Evolutionary conservation across 805 yeast genomes (phyloP).

Genomic region (Sungouiozyma intestinalis): DNA sequence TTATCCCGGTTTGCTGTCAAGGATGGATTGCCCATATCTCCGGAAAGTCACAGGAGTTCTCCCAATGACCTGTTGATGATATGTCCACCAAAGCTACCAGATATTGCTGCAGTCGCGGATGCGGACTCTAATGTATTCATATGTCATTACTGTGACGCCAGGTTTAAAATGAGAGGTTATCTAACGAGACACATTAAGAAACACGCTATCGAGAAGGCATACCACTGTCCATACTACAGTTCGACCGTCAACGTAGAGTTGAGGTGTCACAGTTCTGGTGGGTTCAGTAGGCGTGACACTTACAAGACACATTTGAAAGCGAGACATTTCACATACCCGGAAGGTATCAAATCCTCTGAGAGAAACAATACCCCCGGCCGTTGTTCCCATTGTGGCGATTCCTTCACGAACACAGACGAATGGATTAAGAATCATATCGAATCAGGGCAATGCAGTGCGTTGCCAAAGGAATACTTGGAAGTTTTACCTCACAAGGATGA

Average conservation of each 20-base stretch:
- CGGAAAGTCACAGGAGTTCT: constrained; percentile 13
- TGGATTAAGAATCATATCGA: constrained; percentile 87
- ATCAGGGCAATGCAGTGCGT: constrained; percentile 52
- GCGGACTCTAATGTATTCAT: constrained; percentile 26
- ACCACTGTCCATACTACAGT: constrained; percentile 37
- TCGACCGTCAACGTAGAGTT: constrained; percentile 20
- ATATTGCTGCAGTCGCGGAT: not conserved
- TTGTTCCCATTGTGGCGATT: constrained; percentile 70
- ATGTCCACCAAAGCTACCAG: constrained; percentile 1
- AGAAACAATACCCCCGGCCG: constrained; percentile 60
- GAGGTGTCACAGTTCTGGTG: constrained; percentile 43
- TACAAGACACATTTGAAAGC: constrained; percentile 86
- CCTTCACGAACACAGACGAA: constrained; percentile 47
- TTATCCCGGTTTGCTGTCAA: not conserved
- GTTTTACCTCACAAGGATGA: constrained; percentile 19
- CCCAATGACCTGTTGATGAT: constrained; percentile 4
- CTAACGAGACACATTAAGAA: constrained; percentile 86
- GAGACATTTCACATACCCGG: constrained; percentile 78
- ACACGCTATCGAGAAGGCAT: constrained; percentile 77
- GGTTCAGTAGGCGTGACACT: constrained; percentile 86
- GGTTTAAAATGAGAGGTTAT: constrained; percentile 76
- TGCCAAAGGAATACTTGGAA: constrained; percentile 29
- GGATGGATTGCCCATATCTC: constrained; percentile 12
- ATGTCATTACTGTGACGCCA: constrained; percentile 72
- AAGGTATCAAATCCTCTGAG: constrained; percentile 63